Evolutionary conservation across 129 eudicot species (phyloP), one percentile per base, ranked within the genome.

Genomic region (Escallonia herrerae): DNA sequence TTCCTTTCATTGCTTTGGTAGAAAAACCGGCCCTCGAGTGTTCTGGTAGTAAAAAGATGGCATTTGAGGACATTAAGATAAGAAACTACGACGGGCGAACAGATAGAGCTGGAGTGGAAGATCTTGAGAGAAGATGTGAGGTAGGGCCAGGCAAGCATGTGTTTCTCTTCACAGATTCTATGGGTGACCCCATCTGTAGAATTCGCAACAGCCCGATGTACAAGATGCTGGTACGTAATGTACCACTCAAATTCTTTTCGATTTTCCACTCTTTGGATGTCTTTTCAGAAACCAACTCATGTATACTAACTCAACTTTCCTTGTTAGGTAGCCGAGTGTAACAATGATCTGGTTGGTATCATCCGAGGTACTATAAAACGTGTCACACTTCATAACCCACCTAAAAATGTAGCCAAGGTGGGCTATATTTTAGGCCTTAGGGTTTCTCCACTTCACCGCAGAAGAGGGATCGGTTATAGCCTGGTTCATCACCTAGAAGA

Each of bases 141-240:
- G 76, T 83, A 80, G 89, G 89, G n/a, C 80, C 85, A 67, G 70
- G 72, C 41, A 70, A 79, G 56, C 84, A 80, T 67, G 78, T 76
- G 56, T 74, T 76, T 46, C 83, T 83, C 49, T 83, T 76, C 80
- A 66, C 81, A 62, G 89, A 83, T 68, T 76, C 85, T 54, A 79
- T 79, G 84, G 89, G 85, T 70, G 89, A 83, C 80, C 89, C 89
- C 83, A 76, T 80, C 44, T 83, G 80, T 66, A 80, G 89, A 67
- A 80, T 83, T 64, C 83, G 89, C 15, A 83, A 80, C 73, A 73
- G 80, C 50, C 89, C 89, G 51, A n/a, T 83, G 72, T 73, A 83
- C 77, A 83, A 46, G 67, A 83, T 83, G 89, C 85, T 79, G 80
- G 89, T 83, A 63, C 56, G 46, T 37, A 77, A 42, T 65, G 64